A percentile compares a stretch with the other conserved stretches of the same genome.
These are phyloP conservation scores for Aspergillus ibericus DNA, from an alignment of 2,329 filamentous ascomycete genomes.

Conservation along the genomic window DNA sequence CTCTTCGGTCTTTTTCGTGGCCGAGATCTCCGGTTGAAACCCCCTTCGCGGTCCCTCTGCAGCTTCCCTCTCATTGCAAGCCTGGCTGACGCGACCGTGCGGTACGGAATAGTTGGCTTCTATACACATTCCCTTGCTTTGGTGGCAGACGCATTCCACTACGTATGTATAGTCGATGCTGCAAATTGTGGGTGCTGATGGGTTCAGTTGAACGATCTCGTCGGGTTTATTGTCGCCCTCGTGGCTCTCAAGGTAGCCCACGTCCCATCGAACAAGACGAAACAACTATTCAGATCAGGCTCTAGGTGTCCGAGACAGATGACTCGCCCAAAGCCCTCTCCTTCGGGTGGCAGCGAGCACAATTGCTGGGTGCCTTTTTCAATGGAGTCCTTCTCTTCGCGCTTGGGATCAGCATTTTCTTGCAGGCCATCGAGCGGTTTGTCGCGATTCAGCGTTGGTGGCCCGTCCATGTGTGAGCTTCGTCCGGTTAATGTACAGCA, in stretches of 20 bases:
- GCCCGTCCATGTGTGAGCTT: neutral
- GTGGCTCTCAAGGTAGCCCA: constrained; percentile 59
- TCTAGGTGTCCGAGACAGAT: constrained; percentile 57
- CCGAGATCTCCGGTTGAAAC: constrained; percentile 31
- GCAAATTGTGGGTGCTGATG: constrained; percentile 10
- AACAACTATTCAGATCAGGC: constrained; percentile 1
- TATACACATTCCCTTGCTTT: constrained; percentile 70
- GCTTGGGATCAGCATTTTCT: constrained; percentile 68
- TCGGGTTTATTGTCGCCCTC: constrained; percentile 68
- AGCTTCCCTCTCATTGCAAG: neutral
- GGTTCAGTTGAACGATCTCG: constrained; percentile 65
- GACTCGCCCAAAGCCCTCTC: constrained; percentile 61
- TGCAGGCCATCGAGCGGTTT: constrained; percentile 69
- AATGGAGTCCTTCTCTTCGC: constrained; percentile 74
- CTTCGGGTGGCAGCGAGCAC: constrained; percentile 75
- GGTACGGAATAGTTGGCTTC: constrained; percentile 57
- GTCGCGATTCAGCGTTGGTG: constrained; percentile 31
- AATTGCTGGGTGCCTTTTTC: constrained; percentile 75
- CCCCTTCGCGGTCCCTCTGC: neutral
- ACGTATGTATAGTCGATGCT: constrained; percentile 40
- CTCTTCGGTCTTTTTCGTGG: constrained; percentile 33
- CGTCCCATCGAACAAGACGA: neutral
- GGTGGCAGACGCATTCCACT: constrained; percentile 76
- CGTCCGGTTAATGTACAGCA: constrained; percentile 30
- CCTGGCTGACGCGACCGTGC: neutral